These are phyloP conservation scores for Phytophthora syringae DNA, from an alignment of 352 stramenopile species.

Conservation along the genomic window DNA sequence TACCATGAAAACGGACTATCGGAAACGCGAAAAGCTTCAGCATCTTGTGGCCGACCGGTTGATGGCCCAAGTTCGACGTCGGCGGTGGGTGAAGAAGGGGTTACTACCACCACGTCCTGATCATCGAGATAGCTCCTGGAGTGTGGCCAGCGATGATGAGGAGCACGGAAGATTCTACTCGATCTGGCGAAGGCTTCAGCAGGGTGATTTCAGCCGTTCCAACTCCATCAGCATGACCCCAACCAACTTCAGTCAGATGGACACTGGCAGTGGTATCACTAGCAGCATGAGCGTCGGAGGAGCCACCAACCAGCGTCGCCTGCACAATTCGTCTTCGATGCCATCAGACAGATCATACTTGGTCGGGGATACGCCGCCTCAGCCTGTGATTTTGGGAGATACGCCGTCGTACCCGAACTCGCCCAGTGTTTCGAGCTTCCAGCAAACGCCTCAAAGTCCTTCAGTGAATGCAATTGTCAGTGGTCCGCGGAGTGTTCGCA, in stretches of 20 bases:
- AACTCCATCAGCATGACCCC: slow-evolving; percentile 69
- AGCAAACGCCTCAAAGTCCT: slow-evolving; percentile 59
- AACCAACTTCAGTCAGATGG: slow-evolving; percentile 46
- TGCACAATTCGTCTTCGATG: slow-evolving; percentile 40
- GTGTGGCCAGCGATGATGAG: slow-evolving; percentile 69
- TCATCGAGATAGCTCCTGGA: slow-evolving; percentile 58
- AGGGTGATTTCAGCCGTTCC: slow-evolving; percentile 67
- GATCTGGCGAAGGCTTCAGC: slow-evolving; percentile 74
- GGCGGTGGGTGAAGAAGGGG: slow-evolving; percentile 82
- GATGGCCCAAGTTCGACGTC: slow-evolving; percentile 84
- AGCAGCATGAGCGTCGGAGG: slow-evolving; percentile 31
- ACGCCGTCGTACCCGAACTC: slow-evolving; percentile 68
- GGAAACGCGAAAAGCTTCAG: slow-evolving; percentile 85
- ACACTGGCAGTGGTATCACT: slow-evolving; percentile 32
- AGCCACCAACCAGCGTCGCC: slow-evolving; percentile 26
- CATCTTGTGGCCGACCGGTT: slow-evolving; percentile 86
- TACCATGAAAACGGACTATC: slow-evolving; percentile 76
- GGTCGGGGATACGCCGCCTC: slow-evolving; percentile 42
- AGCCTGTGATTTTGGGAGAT: slow-evolving; percentile 50
- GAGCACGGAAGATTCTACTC: slow-evolving; percentile 69
- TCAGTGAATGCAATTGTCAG: slow-evolving; percentile 29
- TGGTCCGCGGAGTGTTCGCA: slow-evolving; percentile 33
- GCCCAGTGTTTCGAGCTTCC: slow-evolving; percentile 62
- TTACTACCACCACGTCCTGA: slow-evolving; percentile 36
- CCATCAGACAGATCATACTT: slow-evolving; percentile 45